Base-by-base conservation (phyloP, 2,329 filamentous ascomycete genomes). In the Fusarium equiseti region DNA sequence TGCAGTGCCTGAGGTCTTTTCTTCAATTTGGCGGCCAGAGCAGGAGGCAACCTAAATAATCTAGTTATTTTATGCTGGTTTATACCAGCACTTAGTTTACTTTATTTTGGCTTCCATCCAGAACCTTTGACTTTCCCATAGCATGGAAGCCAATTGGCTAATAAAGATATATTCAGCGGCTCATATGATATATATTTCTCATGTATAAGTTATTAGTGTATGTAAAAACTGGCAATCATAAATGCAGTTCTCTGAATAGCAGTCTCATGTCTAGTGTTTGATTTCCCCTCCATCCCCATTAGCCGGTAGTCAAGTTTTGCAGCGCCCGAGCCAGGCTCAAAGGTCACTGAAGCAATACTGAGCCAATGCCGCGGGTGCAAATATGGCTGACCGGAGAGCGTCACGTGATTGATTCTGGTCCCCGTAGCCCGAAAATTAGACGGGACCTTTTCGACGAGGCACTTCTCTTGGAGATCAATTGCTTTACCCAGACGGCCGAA, bases 371-470 rank as follows among this genome's bases (percentile, higher is more conserved):
- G 60, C 68, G 58, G 66, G 59, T 70, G 74, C 59, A 75, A 75
- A 76, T 74, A 70, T 73, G 70, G 74, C 73, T 74, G 71, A 75
- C 75, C 72, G 72, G 63, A 59, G 43, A 20, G 11, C 46, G 73
- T 81, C 80, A 82, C 80, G 80, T 82, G 80, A 83, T 18, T 22
- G 13, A 31, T 27, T 57, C 31, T 58, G 66, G 64, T 77, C 70
- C 73, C 73, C 76, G 76, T 73, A 71, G 69, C 79, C 68, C 80
- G 80, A 82, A 82, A 82, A 82, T 81, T 82, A 82, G 78, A 82
- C 80, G 80, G 80, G 75, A 81, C 76, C 78, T 79, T 79, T 77
- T 81, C 73, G 73, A 81, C 80, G 79, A 81, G 80, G 79, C 77
- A 81, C 81, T 81, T 82, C 79, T 80, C 79, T 77, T 75, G 75